Evolutionary conservation across 441 rosid genomes (phyloP).

Genomic region (Jatropha multifida): DNA sequence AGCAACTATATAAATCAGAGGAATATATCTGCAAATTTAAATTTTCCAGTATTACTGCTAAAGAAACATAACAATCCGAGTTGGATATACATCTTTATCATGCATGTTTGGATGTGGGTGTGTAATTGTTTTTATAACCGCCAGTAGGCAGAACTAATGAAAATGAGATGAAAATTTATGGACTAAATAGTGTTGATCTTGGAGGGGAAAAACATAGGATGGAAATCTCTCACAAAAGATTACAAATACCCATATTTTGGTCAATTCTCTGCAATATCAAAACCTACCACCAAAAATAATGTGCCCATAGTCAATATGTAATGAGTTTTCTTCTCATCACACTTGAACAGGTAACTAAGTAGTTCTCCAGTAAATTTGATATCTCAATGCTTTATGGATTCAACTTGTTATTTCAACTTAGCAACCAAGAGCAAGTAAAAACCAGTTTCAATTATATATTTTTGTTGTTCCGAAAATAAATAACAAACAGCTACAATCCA

Average conservation of each 20-base stretch:
- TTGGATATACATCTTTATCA: neutral
- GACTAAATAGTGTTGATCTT: neutral
- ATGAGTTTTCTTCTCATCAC: neutral
- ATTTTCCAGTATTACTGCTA: neutral
- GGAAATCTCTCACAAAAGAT: neutral
- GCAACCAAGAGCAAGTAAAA: neutral
- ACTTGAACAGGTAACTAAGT: neutral
- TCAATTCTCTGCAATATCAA: neutral
- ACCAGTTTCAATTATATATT: neutral
- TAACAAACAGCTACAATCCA: neutral
- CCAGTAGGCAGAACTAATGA: neutral
- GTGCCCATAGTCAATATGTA: neutral
- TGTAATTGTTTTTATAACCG: neutral
- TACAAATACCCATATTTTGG: neutral
- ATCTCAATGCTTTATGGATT: too few species aligned
- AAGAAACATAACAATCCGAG: neutral
- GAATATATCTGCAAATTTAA: neutral
- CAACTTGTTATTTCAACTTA: neutral
- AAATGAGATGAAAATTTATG: neutral
- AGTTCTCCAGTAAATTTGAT: neutral
- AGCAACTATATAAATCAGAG: neutral
- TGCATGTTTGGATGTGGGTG: neutral
- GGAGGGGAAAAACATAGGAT: neutral
- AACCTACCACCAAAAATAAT: too few species aligned
- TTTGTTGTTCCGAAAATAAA: neutral